These are phyloP conservation scores for Hyaloperonospora arabidopsidis DNA, from an alignment of 352 stramenopile genomes.

Conservation along the genomic window DNA sequence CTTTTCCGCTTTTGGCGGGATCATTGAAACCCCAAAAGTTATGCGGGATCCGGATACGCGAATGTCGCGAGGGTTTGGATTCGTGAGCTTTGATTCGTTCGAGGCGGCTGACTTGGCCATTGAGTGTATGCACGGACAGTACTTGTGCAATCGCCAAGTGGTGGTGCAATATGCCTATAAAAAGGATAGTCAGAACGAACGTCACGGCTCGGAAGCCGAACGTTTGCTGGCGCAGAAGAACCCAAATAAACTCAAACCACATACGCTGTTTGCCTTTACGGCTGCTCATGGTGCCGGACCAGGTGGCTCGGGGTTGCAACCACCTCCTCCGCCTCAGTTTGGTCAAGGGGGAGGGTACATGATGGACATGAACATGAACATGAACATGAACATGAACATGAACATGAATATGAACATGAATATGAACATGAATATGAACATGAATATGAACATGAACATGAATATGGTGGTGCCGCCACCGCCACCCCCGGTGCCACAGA, in stretches of 20 bases:
- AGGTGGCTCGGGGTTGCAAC: constrained; percentile 11
- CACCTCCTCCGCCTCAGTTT: constrained; percentile 16
- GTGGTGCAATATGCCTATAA: constrained; percentile 99
- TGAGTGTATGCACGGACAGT: constrained; percentile 99
- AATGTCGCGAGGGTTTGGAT: constrained; percentile 92
- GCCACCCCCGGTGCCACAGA: constrained; percentile 21
- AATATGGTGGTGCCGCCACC: constrained; percentile 17
- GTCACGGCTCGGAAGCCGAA: constrained; percentile 88
- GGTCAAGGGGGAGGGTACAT: constrained; percentile 24
- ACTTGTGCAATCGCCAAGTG: constrained; percentile 95
- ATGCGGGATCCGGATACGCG: constrained; percentile 91
- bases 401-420: constrained; percentile 3
- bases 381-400: constrained; percentile 13
- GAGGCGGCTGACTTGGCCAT: constrained; percentile 96
- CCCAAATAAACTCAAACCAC: constrained; percentile 69
- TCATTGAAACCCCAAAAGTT: constrained; percentile 94
- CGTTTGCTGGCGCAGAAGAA: constrained; percentile 78
- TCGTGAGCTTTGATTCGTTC: constrained; percentile 96
- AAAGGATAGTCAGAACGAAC: constrained; percentile 91
- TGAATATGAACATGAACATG: constrained; percentile 3
- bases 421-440: constrained; percentile 23
- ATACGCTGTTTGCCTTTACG: constrained; percentile 69
- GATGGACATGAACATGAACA: constrained; percentile 27
- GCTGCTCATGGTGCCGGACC: constrained; percentile 7
- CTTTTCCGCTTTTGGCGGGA: constrained; percentile 96